These are phyloP conservation scores for Collariella sp. DNA, from an alignment of 495 filamentous ascomycete genomes.

Conservation along the genomic window DNA sequence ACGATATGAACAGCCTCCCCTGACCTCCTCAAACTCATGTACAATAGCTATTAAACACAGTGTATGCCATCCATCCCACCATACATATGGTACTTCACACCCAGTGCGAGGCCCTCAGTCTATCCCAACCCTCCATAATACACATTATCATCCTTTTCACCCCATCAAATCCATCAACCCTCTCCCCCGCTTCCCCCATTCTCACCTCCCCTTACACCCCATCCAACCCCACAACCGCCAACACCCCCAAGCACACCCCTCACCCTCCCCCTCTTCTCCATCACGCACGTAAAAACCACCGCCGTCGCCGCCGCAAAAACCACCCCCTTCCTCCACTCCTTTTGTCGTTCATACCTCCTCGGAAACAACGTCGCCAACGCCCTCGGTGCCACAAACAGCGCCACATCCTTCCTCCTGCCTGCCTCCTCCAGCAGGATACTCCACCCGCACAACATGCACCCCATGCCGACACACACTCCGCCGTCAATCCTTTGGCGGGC, in stretches of 20 bases:
- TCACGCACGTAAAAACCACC: slow-evolving; percentile 61
- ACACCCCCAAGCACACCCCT: slow-evolving; percentile 66
- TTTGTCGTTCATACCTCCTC: slow-evolving; percentile 56
- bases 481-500: slow-evolving; percentile 39
- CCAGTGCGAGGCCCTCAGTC: no score
- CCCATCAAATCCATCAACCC: no score
- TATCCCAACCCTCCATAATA: no score
- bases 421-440: slow-evolving; percentile 69
- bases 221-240: slow-evolving; percentile 38
- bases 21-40: no score
- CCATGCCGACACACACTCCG: slow-evolving; percentile 65
- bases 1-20: no score
- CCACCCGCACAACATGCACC: slow-evolving; percentile 77
- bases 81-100: no score
- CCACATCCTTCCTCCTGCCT: slow-evolving; percentile 64
- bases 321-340: slow-evolving; percentile 67
- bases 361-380: slow-evolving; percentile 73
- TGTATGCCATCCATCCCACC: no score
- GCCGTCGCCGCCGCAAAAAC: slow-evolving; percentile 69
- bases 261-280: slow-evolving; percentile 57
- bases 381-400: slow-evolving; percentile 77
- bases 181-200: no score
- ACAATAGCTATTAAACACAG: no score
- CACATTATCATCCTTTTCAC: no score
- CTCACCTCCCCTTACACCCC: no score